Evolutionary conservation across 2,329 filamentous ascomycete genomes (phyloP).

Genomic region (Sporothrix pseudoabietina): DNA sequence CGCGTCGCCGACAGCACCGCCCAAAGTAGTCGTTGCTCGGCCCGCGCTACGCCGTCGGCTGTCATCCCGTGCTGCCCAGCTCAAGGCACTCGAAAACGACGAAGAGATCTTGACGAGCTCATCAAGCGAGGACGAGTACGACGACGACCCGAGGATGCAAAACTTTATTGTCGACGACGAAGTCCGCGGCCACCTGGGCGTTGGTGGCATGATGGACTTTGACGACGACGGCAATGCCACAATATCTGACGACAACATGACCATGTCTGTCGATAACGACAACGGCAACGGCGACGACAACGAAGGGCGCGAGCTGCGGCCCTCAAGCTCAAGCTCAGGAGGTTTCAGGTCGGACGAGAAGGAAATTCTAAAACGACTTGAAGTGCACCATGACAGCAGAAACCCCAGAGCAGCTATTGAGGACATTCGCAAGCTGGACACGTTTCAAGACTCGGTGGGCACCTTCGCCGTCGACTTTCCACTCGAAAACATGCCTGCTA

Average conservation of each 20-base stretch:
- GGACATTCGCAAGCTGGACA: neutral
- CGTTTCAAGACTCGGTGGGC: neutral
- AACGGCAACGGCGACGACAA: neutral
- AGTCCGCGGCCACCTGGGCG: neutral
- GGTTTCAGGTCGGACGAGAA: neutral
- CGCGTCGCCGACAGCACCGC: conserved; percentile 44
- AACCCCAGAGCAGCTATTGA: neutral
- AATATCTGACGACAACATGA: neutral
- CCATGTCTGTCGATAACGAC: neutral
- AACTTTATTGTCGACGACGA: conserved; percentile 54
- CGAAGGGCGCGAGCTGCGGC: neutral
- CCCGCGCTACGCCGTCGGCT: neutral
- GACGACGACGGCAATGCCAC: conserved; percentile 22
- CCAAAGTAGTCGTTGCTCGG: conserved; percentile 21
- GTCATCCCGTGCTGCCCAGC: neutral
- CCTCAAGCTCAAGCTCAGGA: neutral
- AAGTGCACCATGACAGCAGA: neutral
- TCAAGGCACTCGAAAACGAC: conserved; percentile 40
- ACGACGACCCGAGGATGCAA: conserved; percentile 50
- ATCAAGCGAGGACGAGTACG: conserved; percentile 45
- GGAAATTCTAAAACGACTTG: neutral
- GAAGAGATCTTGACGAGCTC: conserved; percentile 57
- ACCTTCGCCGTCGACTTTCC: neutral
- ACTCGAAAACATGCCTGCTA: conserved; percentile 28
- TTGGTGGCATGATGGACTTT: neutral